These are phyloP conservation scores for Kuraishia cidri DNA, from an alignment of 805 yeast genomes.

Conservation along the genomic window DNA sequence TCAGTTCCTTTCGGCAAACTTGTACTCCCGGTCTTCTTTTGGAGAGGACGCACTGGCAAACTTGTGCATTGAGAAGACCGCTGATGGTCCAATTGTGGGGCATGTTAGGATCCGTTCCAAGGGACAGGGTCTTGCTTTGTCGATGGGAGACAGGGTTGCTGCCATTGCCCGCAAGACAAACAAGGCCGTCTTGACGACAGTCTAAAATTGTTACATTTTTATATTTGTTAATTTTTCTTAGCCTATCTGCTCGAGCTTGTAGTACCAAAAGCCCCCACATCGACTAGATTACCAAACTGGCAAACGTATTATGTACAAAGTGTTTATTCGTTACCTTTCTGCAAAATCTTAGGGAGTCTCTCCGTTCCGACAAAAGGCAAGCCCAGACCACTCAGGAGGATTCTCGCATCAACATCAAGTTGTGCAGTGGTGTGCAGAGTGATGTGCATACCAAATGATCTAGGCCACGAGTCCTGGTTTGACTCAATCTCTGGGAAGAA, in stretches of 20 bases:
- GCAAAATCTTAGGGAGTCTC: slow-evolving; percentile 22
- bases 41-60: slow-evolving; percentile 98
- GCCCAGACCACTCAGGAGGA: slow-evolving; percentile 73
- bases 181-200: slow-evolving; percentile 22
- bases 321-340: too few species aligned
- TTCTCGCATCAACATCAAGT: slow-evolving; percentile 83
- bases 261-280: too few species aligned
- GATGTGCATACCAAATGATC: slow-evolving; percentile 77
- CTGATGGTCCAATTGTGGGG: slow-evolving; percentile 74
- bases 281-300: too few species aligned
- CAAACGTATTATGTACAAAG: background rate
- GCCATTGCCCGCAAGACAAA: slow-evolving; percentile 58
- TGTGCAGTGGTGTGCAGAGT: slow-evolving; percentile 84
- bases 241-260: too few species aligned
- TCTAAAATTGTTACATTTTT: slow-evolving; percentile 9
- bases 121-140: slow-evolving; percentile 94
- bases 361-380: slow-evolving; percentile 63
- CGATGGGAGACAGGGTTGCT: slow-evolving; percentile 92
- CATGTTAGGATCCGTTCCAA: slow-evolving; percentile 94
- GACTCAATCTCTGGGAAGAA: slow-evolving; percentile 91
- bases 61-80: slow-evolving; percentile 79
- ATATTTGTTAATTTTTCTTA: background rate
- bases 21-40: slow-evolving; percentile 85
- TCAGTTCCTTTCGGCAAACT: slow-evolving; percentile 86
- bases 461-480: slow-evolving; percentile 85